Conservation (phyloP, 2,329 filamentous ascomycete genomes). For the Monilinia fructicola region DNA sequence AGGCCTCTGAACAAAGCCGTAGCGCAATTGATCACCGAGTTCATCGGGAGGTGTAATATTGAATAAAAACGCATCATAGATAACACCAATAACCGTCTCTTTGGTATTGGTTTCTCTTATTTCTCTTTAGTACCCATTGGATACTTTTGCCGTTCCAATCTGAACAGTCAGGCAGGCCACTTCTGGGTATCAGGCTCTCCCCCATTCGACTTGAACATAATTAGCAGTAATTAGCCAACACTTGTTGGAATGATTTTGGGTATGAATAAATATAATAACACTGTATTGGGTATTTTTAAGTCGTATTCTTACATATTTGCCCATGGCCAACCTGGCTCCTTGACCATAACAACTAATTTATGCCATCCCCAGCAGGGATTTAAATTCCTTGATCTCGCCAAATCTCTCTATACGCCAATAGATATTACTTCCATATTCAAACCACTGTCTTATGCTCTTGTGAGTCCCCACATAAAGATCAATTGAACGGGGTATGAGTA, state of each 20-base stretch:
- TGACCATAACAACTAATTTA: not conserved
- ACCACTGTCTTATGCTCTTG: conserved; percentile 29
- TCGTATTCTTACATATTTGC: conserved; percentile 14
- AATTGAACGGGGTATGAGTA: conserved; percentile 95
- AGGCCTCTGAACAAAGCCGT: conserved; percentile 14
- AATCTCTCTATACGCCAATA: conserved; percentile 8
- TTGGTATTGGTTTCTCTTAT: not conserved
- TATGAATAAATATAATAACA: not conserved
- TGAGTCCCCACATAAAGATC: conserved; percentile 87
- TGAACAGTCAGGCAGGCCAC: not conserved
- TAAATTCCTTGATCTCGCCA: conserved; percentile 7
- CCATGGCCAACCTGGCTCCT: not conserved
- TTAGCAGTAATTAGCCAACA: not conserved
- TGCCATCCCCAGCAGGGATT: conserved; percentile 2
- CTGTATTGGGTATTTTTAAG: conserved; percentile 18
- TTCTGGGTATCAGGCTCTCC: not conserved
- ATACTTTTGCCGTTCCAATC: not conserved
- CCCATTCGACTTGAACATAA: not conserved
- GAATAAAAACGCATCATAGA: not conserved
- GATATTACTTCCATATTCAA: conserved; percentile 8
- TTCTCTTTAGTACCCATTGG: not conserved
- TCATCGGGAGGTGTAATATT: not conserved
- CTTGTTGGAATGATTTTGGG: not conserved
- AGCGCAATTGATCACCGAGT: not conserved
- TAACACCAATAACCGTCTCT: not conserved